Percentiles rank a stretch among this genome's conserved stretches.
phyloP scores from a whole-genome alignment of 179 eudicot species.

The Amaranthus tricolor region DNA sequence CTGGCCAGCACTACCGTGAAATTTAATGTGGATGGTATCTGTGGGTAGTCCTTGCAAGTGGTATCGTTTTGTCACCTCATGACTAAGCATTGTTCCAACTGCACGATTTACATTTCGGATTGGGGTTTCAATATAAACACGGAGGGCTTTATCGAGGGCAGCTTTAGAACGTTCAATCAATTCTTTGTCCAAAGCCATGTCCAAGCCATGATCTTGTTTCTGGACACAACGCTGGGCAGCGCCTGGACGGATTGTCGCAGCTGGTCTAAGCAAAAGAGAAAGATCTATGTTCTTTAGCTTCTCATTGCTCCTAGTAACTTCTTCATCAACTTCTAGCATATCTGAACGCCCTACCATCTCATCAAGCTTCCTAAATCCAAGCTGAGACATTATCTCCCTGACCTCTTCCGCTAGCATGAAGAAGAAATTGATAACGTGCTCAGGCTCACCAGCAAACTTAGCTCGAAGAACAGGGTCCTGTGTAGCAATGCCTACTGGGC shows the following conservation, averaged over 20 bases:
- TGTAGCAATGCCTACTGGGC: conserved; percentile 98
- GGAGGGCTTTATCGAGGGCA: conserved; percentile 72
- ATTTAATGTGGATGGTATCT: conserved; percentile 86
- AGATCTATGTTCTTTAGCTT: conserved; percentile 92
- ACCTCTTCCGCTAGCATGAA: conserved; percentile 98
- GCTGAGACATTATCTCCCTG: conserved; percentile 94
- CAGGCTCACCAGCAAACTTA: conserved; percentile 98
- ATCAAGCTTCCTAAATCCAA: conserved; percentile 69
- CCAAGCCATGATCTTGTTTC: conserved; percentile 95
- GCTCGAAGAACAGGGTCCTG: conserved; percentile 97
- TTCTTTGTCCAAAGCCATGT: conserved; percentile 82
- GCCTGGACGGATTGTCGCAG: conserved; percentile 83
- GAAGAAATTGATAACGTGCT: conserved; percentile 94
- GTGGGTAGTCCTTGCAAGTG: conserved; percentile 67
- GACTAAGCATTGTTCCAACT: conserved; percentile 98
- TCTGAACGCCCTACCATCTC: conserved; percentile 99
- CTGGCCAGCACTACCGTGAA: conserved; percentile 96
- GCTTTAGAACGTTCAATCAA: conserved; percentile 58
- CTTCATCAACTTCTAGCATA: conserved; percentile 89
- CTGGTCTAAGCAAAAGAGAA: conserved; percentile 87
- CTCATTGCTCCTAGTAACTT: conserved; percentile 61
- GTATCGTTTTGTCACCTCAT: conserved; percentile 88
- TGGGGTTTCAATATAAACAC: conserved; percentile 84
- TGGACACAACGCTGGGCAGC: conserved; percentile 92
- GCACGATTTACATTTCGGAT: conserved; percentile 86